A percentile compares a stretch with the other conserved stretches of the same genome.
phyloP scores from a whole-genome alignment of 106 monocot genomes.

The Posidonia australis region DNA sequence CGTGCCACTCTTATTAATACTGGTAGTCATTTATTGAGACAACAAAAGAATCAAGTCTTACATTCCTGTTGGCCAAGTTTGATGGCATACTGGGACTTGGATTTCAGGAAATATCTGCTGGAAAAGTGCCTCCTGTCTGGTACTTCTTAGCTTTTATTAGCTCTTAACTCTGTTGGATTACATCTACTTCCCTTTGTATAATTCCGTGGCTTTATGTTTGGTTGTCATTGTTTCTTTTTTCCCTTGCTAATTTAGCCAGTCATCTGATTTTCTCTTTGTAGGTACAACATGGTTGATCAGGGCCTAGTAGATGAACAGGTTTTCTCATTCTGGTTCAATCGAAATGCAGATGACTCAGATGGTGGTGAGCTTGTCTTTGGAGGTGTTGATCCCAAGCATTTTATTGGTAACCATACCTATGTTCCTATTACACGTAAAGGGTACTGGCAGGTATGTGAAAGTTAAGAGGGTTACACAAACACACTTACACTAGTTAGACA shows the following conservation, averaged over 20 bases:
- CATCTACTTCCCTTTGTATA: background rate
- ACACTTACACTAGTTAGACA: background rate
- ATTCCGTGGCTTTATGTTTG: background rate
- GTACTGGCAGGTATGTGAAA: conserved; percentile 56
- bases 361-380: conserved; percentile 90
- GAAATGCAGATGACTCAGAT: conserved; percentile 28
- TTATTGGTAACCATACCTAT: conserved; percentile 56
- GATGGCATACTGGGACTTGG: conserved; percentile 94
- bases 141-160: conserved; percentile 9
- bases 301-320: conserved; percentile 38
- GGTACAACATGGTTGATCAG: conserved; percentile 65
- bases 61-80: conserved; percentile 58
- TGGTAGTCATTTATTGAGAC: conserved; percentile 77
- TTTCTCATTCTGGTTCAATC: conserved; percentile 88
- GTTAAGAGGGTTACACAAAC: background rate
- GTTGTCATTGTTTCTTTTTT: too few relatives aligned
- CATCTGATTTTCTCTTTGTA: conserved; percentile 10
- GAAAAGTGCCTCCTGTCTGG: conserved; percentile 58
- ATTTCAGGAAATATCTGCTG: conserved; percentile 73
- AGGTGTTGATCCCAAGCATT: conserved; percentile 67
- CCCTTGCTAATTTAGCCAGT: background rate
- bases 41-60: conserved; percentile 47
- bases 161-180: background rate
- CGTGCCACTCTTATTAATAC: background rate
- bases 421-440: conserved; percentile 63